Conservation (phyloP, 306 rosid species). For the Cercis canadensis region DNA sequence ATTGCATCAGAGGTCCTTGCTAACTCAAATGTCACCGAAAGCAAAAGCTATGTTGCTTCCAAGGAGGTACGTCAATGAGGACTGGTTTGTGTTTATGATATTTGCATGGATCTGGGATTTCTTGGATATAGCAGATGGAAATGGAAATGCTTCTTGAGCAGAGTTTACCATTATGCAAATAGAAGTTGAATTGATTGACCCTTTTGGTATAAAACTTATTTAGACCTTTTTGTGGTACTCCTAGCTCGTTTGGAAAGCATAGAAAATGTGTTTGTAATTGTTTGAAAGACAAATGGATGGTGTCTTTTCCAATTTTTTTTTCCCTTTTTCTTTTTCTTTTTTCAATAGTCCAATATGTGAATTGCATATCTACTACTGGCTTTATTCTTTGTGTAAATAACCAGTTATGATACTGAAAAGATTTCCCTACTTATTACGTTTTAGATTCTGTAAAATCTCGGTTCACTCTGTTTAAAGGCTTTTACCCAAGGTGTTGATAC, state of each 20-base stretch:
- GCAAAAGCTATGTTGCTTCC: constrained; percentile 63
- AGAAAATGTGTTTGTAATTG: constrained; percentile 63
- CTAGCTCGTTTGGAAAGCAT: constrained; percentile 50
- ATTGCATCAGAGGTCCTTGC: constrained; percentile 69
- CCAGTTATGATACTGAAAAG: constrained; percentile 42
- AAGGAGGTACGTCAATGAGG: constrained; percentile 63
- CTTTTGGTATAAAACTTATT: too few species aligned
- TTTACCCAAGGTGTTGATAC: too few species aligned
- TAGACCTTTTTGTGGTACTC: too few species aligned
- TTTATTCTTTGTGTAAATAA: constrained; percentile 66
- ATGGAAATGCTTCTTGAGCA: constrained; percentile 35
- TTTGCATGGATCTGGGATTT: constrained; percentile 39
- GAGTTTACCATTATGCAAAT: constrained; percentile 42
- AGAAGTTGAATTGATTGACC: constrained; percentile 41
- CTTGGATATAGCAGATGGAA: constrained; percentile 38
- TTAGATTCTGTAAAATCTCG: too few species aligned
- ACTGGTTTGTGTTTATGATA: constrained; percentile 39
- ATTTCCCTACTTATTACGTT: too few species aligned
- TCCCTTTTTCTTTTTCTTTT: constrained; percentile 11
- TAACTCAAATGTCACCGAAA: constrained; percentile 68
- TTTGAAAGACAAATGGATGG: constrained; percentile 50
- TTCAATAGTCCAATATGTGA: constrained; percentile 38
- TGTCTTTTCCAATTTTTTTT: constrained; percentile 37
- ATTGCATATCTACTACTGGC: constrained; percentile 43
- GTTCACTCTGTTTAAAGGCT: neutral